Base-by-base conservation (phyloP, 2,329 filamentous ascomycete species). In the Lachnellula suecica region DNA sequence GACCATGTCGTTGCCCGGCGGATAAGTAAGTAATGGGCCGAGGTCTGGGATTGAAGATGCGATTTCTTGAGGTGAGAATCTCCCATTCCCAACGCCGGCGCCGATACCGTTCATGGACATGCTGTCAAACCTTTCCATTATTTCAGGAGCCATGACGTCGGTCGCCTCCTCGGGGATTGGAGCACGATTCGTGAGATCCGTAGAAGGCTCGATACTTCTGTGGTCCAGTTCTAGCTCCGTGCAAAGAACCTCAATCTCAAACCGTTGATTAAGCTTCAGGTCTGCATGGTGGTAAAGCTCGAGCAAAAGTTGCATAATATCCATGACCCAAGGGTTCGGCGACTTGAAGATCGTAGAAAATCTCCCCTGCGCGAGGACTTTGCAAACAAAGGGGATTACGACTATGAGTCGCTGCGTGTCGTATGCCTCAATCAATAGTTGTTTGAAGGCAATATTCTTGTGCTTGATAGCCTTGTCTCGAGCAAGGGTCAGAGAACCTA, bases 281-380 rank as follows among this genome's bases (percentile, higher is more conserved):
- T 97, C 93, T 13, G 90, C 91, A 64, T 89, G 88, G 65, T 96
- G 88, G 66, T 99, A 99, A 4, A 99, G 79, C 66, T 99, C 95
- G 63, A 96, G 89, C 31, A 99, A 79, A 7, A 97, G 77, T 58
- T 89, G 83, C 50, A 99, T 84, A 49, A 99, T 94, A 64, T 99
- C 94, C 89, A 97, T 96, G 41, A 97, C 71, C 94, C 94, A 99
- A 1, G 94, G 94, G 63, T 99, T 99, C 1, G 94, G 94, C 10
- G 93, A 92, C 52, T 85, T 88, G 74, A 99, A 99, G 9, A 97
- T 87, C 11, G 87, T 88, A 0, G 94, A 97, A 46, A 84, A 82
- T 34, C 84, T 85, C 19, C 91, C 92, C 68, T 97, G 91, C 20
- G 88, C 82, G 20, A 99, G 76, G 4, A 97, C 91, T 71, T 97